These are phyloP conservation scores for Botrytis aclada DNA, from an alignment of 2,329 filamentous ascomycete genomes.

Conservation along the genomic window DNA sequence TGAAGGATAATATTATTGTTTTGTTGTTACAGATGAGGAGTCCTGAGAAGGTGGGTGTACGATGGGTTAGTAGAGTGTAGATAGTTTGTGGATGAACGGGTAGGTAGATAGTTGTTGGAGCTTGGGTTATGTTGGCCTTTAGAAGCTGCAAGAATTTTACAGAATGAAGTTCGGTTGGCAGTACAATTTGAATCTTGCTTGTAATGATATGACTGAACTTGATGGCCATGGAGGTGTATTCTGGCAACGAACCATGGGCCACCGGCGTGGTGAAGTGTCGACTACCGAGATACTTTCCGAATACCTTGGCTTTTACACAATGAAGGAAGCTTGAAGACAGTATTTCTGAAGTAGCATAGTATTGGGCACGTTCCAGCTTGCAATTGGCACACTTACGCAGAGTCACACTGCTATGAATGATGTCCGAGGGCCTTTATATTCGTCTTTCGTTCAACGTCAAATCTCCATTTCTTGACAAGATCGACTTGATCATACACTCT, in stretches of 20 bases:
- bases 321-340: neutral
- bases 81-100: neutral
- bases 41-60: conserved; percentile 24
- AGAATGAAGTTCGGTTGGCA: neutral
- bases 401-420: neutral
- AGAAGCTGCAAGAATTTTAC: neutral
- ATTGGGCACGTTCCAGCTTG: too few species aligned
- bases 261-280: too few species aligned
- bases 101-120: neutral
- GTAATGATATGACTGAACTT: too few species aligned
- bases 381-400: too few species aligned
- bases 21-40: conserved; percentile 25
- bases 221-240: too few species aligned
- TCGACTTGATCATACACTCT: neutral
- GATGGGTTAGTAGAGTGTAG: conserved; percentile 19
- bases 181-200: too few species aligned
- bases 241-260: too few species aligned
- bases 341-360: neutral
- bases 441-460: neutral
- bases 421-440: neutral
- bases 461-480: neutral
- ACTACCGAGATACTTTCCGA: too few species aligned
- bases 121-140: neutral
- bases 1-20: conserved; percentile 23
- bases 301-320: too few species aligned